Conservation (phyloP, 78 protist species). For the Blattamonas nauphoetae region DNA sequence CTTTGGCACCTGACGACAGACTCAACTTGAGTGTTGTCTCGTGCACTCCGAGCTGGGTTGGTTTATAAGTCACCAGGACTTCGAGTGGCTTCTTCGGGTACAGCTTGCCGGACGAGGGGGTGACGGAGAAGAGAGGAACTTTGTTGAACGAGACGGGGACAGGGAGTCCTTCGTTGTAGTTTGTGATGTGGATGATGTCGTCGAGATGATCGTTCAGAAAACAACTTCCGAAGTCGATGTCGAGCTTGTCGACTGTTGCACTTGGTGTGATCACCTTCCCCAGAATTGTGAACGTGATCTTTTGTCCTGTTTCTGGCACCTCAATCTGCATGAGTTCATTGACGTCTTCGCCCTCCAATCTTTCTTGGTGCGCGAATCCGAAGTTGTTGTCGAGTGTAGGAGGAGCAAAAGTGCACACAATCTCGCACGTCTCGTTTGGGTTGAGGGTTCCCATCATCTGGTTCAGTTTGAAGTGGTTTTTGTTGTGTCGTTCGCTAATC, state of each 20-base stretch:
- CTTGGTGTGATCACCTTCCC: not conserved
- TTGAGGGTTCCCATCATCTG: not conserved
- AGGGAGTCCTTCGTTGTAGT: not conserved
- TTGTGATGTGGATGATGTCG: not conserved
- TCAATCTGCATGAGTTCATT: not conserved
- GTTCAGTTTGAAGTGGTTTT: not conserved
- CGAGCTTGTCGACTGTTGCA: not conserved
- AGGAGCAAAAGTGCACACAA: not conserved
- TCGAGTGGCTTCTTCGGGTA: not conserved
- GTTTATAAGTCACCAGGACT: not conserved
- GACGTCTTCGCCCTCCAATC: not conserved
- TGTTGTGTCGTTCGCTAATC: not conserved
- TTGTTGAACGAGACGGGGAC: not conserved
- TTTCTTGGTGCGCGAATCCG: not conserved
- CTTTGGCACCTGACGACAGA: not conserved
- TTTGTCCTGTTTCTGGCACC: not conserved
- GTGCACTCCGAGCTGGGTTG: not conserved
- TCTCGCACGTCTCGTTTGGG: not conserved
- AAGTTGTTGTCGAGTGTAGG: not conserved
- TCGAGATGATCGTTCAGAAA: not conserved
- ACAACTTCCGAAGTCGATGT: not conserved
- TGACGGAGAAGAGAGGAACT: not conserved
- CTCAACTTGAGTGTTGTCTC: not conserved
- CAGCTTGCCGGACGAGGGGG: not conserved
- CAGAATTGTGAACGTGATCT: not conserved